Conservation (phyloP, 2,329 filamentous ascomycete genomes). For the Orbilia brochopaga region DNA sequence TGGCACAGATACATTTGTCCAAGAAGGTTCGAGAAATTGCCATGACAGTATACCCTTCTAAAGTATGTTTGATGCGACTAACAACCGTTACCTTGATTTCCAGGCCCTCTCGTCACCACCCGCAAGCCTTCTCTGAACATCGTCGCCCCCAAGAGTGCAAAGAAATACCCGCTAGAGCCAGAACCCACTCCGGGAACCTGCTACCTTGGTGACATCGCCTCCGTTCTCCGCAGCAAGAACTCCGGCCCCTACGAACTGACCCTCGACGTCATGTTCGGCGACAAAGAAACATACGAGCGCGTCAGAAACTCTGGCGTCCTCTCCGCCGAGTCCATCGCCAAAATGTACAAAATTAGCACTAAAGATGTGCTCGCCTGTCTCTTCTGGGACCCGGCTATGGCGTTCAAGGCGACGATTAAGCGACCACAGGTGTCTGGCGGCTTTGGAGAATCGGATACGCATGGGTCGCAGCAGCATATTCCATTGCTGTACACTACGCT, state of each 20-base stretch:
- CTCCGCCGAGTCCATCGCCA: conserved; percentile 53
- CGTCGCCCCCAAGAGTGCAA: conserved; percentile 11
- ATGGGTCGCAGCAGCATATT: conserved; percentile 59
- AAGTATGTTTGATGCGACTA: neutral
- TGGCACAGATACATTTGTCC: conserved; percentile 37
- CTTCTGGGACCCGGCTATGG: conserved; percentile 61
- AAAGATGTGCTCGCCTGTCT: conserved; percentile 56
- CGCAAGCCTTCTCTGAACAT: conserved; percentile 4
- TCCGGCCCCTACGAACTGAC: conserved; percentile 64
- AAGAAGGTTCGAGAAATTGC: conserved; percentile 12
- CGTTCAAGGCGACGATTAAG: conserved; percentile 62
- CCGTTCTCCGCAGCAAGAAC: conserved; percentile 63
- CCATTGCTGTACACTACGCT: conserved; percentile 56
- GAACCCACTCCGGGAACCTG: conserved; percentile 30
- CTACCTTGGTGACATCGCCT: conserved; percentile 57
- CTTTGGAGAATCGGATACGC: conserved; percentile 58
- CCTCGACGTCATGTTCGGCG: conserved; percentile 63
- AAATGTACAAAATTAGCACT: conserved; percentile 55
- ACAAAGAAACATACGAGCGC: conserved; percentile 56
- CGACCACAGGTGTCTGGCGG: conserved; percentile 57
- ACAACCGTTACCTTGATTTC: neutral
- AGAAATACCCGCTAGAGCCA: conserved; percentile 32
- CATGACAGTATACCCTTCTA: too few relatives aligned
- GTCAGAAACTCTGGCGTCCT: conserved; percentile 58
- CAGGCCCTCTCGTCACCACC: conserved; percentile 11